Conservation (phyloP, 345 rosid genomes). For the Syzygium grande region DNA sequence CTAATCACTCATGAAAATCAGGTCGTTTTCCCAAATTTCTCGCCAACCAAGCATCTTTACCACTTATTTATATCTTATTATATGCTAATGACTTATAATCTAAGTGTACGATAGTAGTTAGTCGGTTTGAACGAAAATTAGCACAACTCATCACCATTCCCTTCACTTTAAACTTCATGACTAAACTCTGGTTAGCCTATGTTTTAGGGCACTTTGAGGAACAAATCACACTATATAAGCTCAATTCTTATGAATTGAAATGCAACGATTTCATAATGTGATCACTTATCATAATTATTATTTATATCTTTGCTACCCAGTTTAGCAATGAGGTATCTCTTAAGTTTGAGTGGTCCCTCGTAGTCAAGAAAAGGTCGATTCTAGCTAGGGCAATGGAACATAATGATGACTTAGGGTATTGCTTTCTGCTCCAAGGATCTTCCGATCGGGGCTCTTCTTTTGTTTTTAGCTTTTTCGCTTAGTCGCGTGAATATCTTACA, state of each 20-base stretch:
- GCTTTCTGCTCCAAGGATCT: not conserved
- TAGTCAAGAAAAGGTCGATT: not conserved
- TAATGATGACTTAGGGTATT: not conserved
- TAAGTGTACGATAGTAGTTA: not conserved
- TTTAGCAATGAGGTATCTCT: not conserved
- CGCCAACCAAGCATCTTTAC: not conserved
- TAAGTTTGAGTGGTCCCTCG: not conserved
- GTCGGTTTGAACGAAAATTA: not conserved
- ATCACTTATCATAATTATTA: not conserved
- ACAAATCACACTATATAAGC: not conserved
- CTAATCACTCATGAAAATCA: not conserved
- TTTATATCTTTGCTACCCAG: not conserved
- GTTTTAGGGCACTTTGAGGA: not conserved
- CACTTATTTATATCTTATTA: not conserved
- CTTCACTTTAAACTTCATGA: not conserved
- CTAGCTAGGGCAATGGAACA: not conserved
- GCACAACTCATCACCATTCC: rapidly evolving
- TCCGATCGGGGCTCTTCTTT: not conserved
- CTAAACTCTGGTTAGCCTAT: not conserved
- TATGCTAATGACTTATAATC: not conserved
- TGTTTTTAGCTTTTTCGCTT: not conserved
- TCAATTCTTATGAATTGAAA: not conserved
- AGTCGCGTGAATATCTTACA: not conserved
- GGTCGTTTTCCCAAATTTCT: not conserved
- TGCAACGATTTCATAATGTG: not conserved